Percentiles rank a stretch among this genome's conserved stretches.
Evolutionary conservation across 352 stramenopile species (phyloP).

Genomic region (Phytophthora macrochlamydospora): DNA sequence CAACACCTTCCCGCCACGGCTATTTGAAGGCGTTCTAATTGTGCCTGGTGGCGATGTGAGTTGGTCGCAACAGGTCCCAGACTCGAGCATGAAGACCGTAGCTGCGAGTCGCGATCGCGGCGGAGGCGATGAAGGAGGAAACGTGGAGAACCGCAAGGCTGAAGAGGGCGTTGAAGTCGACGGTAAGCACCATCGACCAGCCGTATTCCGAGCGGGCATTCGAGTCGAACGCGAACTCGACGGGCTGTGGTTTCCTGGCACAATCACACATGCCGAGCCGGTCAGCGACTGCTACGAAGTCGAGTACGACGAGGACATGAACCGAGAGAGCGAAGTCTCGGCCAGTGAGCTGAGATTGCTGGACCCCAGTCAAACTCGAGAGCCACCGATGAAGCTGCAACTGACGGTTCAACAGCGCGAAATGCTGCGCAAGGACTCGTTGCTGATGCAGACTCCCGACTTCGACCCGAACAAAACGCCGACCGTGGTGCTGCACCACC

Average conservation of each 20-base stretch:
- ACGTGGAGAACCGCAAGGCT: conserved; percentile 27
- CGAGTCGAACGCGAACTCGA: conserved; percentile 78
- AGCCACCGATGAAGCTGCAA: conserved; percentile 11
- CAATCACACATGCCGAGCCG: conserved; percentile 51
- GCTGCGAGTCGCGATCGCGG: conserved; percentile 10
- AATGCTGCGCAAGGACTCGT: conserved; percentile 54
- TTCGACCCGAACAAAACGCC: conserved; percentile 75
- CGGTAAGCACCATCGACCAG: conserved; percentile 19
- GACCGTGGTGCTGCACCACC: conserved; percentile 77
- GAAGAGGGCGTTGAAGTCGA: conserved; percentile 16
- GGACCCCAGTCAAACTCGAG: conserved; percentile 22
- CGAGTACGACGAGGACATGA: conserved; percentile 84
- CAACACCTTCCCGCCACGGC: background rate
- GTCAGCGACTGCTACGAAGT: conserved; percentile 66
- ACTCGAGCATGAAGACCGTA: conserved; percentile 32
- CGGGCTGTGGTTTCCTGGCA: conserved; percentile 77
- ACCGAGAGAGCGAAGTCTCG: conserved; percentile 65
- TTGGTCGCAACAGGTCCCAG: conserved; percentile 14
- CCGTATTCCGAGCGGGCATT: conserved; percentile 41
- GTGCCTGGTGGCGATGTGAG: conserved; percentile 16
- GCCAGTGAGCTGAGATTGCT: conserved; percentile 52
- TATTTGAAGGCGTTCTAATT: conserved; percentile 10
- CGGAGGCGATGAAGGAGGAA: conserved; percentile 10
- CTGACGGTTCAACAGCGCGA: conserved; percentile 45
- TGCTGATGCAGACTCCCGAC: conserved; percentile 63